phyloP scores from a whole-genome alignment of 352 stramenopile genomes.

The Globisporangium carolinianum region DNA sequence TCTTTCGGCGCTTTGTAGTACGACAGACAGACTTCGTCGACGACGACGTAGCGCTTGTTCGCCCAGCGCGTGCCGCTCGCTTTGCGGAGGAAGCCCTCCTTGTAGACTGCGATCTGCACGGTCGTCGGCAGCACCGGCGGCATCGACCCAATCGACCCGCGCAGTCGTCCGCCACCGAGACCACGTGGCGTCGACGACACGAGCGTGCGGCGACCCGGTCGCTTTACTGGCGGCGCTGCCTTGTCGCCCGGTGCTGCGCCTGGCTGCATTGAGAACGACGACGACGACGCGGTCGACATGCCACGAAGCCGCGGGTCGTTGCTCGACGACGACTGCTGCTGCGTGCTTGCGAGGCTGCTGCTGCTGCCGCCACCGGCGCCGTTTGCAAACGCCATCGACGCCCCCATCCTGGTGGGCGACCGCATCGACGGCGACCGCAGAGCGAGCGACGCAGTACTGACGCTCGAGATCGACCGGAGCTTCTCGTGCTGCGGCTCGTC shows the following conservation, averaged over 20 bases:
- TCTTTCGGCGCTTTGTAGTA: slow-evolving; percentile 86
- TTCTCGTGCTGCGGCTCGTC: slow-evolving; percentile 29
- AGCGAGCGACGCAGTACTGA: slow-evolving; percentile 24
- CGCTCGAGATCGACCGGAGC: slow-evolving; percentile 51
- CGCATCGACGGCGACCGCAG: slow-evolving; percentile 50
- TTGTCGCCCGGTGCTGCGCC: slow-evolving; percentile 38
- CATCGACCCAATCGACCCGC: slow-evolving; percentile 32
- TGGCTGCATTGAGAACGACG: slow-evolving; percentile 55
- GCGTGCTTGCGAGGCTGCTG: slow-evolving; percentile 3
- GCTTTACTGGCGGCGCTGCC: slow-evolving; percentile 38
- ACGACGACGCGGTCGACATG: slow-evolving; percentile 25
- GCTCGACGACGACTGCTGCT: slow-evolving; percentile 6
- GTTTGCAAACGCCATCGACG: slow-evolving; percentile 1
- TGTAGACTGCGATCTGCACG: slow-evolving; percentile 70
- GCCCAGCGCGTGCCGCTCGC: slow-evolving; percentile 76
- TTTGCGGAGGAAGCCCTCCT: slow-evolving; percentile 80
- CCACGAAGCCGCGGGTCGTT: slow-evolving; percentile 24
- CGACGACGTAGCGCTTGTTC: slow-evolving; percentile 83
- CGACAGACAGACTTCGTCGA: slow-evolving; percentile 77
- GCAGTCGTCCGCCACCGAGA: slow-evolving; percentile 21
- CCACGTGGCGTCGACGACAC: slow-evolving; percentile 46
- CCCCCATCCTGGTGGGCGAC: slow-evolving; percentile 22
- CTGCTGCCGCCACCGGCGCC: slow-evolving; percentile 3
- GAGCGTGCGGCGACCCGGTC: slow-evolving; percentile 45
- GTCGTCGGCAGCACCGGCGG: slow-evolving; percentile 57